phyloP scores from a whole-genome alignment of 768 basidiomycete genomes.

The Brasilioporus rufonigricans region DNA sequence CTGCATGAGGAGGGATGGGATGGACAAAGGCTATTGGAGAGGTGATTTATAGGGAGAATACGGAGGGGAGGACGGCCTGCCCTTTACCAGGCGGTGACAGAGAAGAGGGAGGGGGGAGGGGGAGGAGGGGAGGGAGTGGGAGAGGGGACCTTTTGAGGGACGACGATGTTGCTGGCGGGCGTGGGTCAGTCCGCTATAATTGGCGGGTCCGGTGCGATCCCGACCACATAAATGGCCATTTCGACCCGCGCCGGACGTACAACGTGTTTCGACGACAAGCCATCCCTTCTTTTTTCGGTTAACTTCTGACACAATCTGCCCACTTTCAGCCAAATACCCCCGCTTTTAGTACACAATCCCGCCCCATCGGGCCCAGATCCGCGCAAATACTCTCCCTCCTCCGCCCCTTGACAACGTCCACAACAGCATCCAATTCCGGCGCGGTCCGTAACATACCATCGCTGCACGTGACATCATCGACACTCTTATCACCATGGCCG shows the following conservation, averaged over 20 bases:
- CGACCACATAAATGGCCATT: slow-evolving; percentile 52
- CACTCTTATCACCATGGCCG: slow-evolving; percentile 10
- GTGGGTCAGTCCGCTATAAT: slow-evolving; percentile 45
- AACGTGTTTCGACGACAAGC: slow-evolving; percentile 74
- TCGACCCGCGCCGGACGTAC: slow-evolving; percentile 62
- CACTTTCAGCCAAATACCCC: slow-evolving; percentile 20
- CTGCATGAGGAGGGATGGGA: slow-evolving; percentile 24
- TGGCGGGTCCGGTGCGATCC: slow-evolving; percentile 54
- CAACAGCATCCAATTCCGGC: slow-evolving; percentile 17
- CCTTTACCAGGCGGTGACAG: slow-evolving; percentile 34
- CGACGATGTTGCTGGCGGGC: slow-evolving; percentile 26
- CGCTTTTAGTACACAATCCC: slow-evolving; percentile 11
- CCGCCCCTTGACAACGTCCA: slow-evolving; percentile 26
- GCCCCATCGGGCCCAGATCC: slow-evolving; percentile 8
- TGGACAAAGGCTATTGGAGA: not conserved
- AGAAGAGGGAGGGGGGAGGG: slow-evolving; percentile 22
- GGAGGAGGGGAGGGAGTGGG: slow-evolving; percentile 25
- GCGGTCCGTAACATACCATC: not conserved
- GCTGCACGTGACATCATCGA: slow-evolving; percentile 21
- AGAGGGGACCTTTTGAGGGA: slow-evolving; percentile 12
- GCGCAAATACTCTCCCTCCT: slow-evolving; percentile 23
- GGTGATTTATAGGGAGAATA: slow-evolving; percentile 32
- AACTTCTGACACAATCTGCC: slow-evolving; percentile 20
- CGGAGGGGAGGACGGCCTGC: slow-evolving; percentile 27
- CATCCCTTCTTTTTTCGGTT: slow-evolving; percentile 13